Evolutionary conservation across 495 filamentous ascomycete species (phyloP).

Genomic region (Penicillium taxi): DNA sequence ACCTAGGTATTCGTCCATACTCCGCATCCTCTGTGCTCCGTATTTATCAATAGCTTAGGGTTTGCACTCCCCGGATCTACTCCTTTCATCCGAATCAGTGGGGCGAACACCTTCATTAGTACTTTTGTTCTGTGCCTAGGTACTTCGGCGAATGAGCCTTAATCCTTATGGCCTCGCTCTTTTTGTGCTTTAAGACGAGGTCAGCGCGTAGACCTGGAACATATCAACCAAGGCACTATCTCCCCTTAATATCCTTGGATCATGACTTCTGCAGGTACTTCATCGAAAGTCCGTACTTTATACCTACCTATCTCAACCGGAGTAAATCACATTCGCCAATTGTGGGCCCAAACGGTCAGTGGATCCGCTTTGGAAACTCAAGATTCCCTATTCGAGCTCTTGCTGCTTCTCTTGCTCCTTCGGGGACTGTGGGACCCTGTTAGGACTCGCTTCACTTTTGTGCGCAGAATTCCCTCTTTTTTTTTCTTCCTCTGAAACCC

Average conservation of each 20-base stretch:
- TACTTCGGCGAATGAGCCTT: neutral
- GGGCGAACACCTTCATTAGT: neutral
- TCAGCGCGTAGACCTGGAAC: too few relatives aligned
- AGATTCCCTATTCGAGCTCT: conserved; percentile 22
- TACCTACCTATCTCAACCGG: neutral
- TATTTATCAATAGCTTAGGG: neutral
- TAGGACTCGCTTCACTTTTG: conserved; percentile 5
- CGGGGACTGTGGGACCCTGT: conserved; percentile 9
- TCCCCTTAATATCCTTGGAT: too few relatives aligned
- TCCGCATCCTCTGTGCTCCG: conserved; percentile 3
- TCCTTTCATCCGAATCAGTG: neutral
- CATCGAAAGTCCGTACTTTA: neutral
- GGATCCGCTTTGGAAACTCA: conserved; percentile 22
- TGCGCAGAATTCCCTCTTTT: conserved; percentile 1
- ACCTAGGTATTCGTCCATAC: neutral
- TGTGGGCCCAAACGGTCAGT: conserved; percentile 3
- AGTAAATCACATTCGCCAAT: conserved; percentile 6
- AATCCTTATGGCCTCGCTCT: conserved; percentile 2
- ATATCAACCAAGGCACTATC: too few relatives aligned
- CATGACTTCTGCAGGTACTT: neutral
- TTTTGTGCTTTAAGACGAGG: too few relatives aligned
- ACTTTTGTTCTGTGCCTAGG: too few relatives aligned
- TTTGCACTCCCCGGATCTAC: neutral
- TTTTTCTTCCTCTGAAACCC: conserved; percentile 1
- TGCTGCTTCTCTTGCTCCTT: conserved; percentile 5